Conservation (phyloP, 257 asterid species). For the Solanum arcanum region DNA sequence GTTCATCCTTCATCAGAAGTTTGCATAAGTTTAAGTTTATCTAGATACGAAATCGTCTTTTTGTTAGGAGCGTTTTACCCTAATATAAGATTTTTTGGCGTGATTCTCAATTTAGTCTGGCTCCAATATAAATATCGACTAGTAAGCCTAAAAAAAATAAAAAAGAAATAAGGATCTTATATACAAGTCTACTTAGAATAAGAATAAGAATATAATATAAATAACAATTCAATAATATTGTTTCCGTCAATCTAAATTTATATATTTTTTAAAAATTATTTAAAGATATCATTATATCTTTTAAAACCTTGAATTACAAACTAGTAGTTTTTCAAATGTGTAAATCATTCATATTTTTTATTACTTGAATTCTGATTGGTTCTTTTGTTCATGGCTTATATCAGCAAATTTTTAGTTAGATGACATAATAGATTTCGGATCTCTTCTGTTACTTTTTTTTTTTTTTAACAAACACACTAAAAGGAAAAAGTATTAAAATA, state of each 20-base stretch:
- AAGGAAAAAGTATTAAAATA: background rate
- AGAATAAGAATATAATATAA: no score
- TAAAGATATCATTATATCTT: no score
- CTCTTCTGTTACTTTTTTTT: background rate
- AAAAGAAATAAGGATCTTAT: no score
- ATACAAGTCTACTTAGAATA: background rate
- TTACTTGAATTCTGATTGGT: background rate
- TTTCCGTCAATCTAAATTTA: no score
- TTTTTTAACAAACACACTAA: background rate
- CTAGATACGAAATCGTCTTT: accelerated
- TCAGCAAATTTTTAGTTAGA: background rate
- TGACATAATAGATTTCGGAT: background rate
- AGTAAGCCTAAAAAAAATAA: no score
- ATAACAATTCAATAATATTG: no score
- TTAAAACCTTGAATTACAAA: background rate
- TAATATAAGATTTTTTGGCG: accelerated
- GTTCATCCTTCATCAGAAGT: background rate
- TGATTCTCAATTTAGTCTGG: accelerated
- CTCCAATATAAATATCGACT: accelerated
- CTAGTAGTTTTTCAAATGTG: no score
- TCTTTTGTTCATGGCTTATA: background rate
- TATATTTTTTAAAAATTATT: no score
- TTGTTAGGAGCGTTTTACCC: accelerated
- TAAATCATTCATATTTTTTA: background rate
- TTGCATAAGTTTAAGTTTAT: no score